These are phyloP conservation scores for Sistotremastrum niveocremeum DNA, from an alignment of 768 basidiomycete genomes.

Conservation along the genomic window DNA sequence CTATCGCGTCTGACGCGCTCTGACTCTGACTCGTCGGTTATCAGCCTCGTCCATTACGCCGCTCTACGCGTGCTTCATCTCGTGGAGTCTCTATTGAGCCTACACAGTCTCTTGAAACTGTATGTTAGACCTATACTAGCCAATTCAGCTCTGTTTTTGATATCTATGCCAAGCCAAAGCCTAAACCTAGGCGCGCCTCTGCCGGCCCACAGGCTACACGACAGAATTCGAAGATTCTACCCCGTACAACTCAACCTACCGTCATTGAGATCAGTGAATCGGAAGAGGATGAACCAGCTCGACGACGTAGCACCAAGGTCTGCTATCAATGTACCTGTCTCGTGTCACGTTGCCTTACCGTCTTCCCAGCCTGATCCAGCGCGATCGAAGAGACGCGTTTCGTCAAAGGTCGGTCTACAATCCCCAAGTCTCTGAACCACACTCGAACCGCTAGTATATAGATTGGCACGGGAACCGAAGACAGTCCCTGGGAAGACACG, in stretches of 20 bases:
- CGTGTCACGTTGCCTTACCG: too few species aligned
- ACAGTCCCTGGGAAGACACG: slow-evolving; percentile 84
- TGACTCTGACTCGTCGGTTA: slow-evolving; percentile 10
- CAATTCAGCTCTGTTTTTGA: slow-evolving; percentile 5
- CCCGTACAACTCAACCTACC: slow-evolving; percentile 26
- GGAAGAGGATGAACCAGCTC: slow-evolving; percentile 46
- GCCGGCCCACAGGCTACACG: slow-evolving; percentile 19
- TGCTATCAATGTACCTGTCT: too few species aligned
- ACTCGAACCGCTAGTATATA: background rate
- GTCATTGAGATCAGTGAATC: slow-evolving; percentile 67
- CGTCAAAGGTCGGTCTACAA: too few species aligned
- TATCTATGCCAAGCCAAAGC: slow-evolving; percentile 24
- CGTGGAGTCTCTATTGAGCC: slow-evolving; percentile 36
- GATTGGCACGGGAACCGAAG: slow-evolving; percentile 27
- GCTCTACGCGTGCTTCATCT: slow-evolving; percentile 55
- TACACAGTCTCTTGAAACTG: slow-evolving; percentile 35
- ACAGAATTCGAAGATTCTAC: slow-evolving; percentile 15
- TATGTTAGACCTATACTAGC: slow-evolving; percentile 19
- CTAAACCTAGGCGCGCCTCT: slow-evolving; percentile 70
- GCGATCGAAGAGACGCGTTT: too few species aligned
- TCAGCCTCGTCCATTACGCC: slow-evolving; percentile 20
- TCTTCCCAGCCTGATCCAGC: too few species aligned
- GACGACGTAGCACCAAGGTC: too few species aligned
- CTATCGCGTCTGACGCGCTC: slow-evolving; percentile 2
- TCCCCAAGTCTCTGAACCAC: too few species aligned